Percentiles rank a stretch among this genome's conserved stretches.
These are phyloP conservation scores for Amanita fuliginea DNA, from an alignment of 768 basidiomycete species.

Conservation along the genomic window DNA sequence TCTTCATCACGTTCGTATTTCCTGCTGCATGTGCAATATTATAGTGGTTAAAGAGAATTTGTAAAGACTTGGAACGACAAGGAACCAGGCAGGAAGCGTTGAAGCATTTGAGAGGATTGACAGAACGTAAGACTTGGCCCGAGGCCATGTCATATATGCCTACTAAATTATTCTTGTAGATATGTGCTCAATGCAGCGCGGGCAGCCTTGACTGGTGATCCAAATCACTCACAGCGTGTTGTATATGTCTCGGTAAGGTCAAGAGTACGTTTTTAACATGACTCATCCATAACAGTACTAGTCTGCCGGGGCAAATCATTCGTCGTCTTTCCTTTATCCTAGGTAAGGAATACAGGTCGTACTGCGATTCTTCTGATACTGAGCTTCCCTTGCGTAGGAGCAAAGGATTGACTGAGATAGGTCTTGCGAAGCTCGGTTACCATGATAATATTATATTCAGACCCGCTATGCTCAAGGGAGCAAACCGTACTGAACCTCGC, in stretches of 20 bases:
- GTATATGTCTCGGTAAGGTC: slow-evolving; percentile 57
- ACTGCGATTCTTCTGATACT: not conserved
- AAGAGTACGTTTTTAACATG: not conserved
- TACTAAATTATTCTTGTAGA: slow-evolving; percentile 14
- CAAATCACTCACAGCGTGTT: slow-evolving; percentile 39
- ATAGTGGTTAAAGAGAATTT: not conserved
- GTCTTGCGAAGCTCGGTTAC: slow-evolving; percentile 57
- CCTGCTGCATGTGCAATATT: not conserved
- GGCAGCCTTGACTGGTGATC: slow-evolving; percentile 42
- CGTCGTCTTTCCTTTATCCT: slow-evolving; percentile 40
- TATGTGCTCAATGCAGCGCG: slow-evolving; percentile 69
- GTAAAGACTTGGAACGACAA: slow-evolving; percentile 54
- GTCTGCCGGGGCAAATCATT: slow-evolving; percentile 37
- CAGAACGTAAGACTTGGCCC: slow-evolving; percentile 40
- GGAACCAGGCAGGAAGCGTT: slow-evolving; percentile 46
- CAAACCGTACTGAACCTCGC: slow-evolving; percentile 30
- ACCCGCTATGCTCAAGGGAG: slow-evolving; percentile 42
- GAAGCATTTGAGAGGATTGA: slow-evolving; percentile 70
- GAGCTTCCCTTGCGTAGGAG: slow-evolving; percentile 27
- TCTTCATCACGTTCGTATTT: slow-evolving; percentile 51
- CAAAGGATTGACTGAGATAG: slow-evolving; percentile 68
- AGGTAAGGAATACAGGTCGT: slow-evolving; percentile 18
- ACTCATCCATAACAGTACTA: slow-evolving; percentile 12
- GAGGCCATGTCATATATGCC: not conserved
- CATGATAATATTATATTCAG: slow-evolving; percentile 61